Conservation (phyloP, 1,139 yeast genomes). For the Zygosaccharomyces pseudobailii region DNA sequence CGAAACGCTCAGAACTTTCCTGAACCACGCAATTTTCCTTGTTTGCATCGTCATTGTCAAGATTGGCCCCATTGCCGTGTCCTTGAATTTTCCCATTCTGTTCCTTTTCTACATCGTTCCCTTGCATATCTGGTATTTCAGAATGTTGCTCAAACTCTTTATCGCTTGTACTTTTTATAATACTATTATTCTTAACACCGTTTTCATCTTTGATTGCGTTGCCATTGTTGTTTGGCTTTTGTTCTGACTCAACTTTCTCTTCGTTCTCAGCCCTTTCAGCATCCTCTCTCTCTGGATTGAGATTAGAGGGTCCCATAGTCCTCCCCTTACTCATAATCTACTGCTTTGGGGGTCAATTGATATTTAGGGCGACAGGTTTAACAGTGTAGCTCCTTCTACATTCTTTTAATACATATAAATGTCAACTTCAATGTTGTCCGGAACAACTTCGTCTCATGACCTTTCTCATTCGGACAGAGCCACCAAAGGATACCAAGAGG, state of each 20-base stretch:
- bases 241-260: neutral
- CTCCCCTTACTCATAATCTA: neutral
- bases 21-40: neutral
- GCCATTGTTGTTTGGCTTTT: neutral
- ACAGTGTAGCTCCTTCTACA: neutral
- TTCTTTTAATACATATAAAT: neutral
- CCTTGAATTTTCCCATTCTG: no score
- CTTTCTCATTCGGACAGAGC: no score
- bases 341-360: neutral
- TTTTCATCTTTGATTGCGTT: neutral
- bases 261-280: neutral
- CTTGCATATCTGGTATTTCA: no score
- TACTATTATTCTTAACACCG: no score
- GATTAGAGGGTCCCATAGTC: neutral
- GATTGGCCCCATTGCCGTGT: neutral
- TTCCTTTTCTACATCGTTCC: no score
- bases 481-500: no score
- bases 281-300: neutral
- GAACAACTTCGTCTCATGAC: neutral
- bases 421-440: neutral
- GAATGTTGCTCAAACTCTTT: no score
- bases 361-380: neutral
- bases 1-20: no score
- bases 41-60: neutral
- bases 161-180: no score